phyloP scores from a whole-genome alignment of 768 basidiomycete genomes.

The Russula sp. region DNA sequence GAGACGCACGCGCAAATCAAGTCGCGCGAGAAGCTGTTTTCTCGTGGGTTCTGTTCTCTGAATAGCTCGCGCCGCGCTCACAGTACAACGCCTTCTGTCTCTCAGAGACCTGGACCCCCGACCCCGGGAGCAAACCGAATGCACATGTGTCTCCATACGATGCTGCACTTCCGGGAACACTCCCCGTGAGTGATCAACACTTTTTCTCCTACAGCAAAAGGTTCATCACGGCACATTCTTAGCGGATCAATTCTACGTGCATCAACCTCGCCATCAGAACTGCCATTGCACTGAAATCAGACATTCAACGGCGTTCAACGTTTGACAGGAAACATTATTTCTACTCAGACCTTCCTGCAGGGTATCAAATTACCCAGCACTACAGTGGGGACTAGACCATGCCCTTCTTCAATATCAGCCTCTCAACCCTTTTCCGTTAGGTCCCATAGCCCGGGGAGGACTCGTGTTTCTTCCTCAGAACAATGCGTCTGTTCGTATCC shows the following conservation, averaged over 20 bases:
- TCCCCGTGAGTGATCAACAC: constrained; percentile 60
- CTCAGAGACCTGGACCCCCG: constrained; percentile 44
- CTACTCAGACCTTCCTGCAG: constrained; percentile 89
- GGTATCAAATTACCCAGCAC: constrained; percentile 78
- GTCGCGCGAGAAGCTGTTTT: constrained; percentile 86
- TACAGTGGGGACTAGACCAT: constrained; percentile 17
- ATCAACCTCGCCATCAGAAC: constrained; percentile 79
- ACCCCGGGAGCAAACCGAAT: constrained; percentile 58
- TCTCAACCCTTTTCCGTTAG: constrained; percentile 42
- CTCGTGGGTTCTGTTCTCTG: constrained; percentile 43
- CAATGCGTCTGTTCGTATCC: constrained; percentile 64
- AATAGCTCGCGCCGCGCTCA: not conserved
- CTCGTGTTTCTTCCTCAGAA: constrained; percentile 46
- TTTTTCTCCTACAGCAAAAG: not conserved
- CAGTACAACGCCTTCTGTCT: not conserved
- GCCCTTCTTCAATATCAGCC: not conserved
- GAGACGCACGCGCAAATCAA: constrained; percentile 96
- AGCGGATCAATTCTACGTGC: constrained; percentile 64
- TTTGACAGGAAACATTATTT: constrained; percentile 99
- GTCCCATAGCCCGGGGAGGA: constrained; percentile 75
- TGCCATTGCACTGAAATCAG: constrained; percentile 68
- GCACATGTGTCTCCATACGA: constrained; percentile 74
- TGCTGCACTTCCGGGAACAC: constrained; percentile 88
- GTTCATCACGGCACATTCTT: constrained; percentile 6
- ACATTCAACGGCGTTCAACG: constrained; percentile 65